Percentiles rank a stretch among this genome's conserved stretches.
These are phyloP conservation scores for Cylindrotheca closterium DNA, from an alignment of 108 stramenopile genomes.

Conservation along the genomic window DNA sequence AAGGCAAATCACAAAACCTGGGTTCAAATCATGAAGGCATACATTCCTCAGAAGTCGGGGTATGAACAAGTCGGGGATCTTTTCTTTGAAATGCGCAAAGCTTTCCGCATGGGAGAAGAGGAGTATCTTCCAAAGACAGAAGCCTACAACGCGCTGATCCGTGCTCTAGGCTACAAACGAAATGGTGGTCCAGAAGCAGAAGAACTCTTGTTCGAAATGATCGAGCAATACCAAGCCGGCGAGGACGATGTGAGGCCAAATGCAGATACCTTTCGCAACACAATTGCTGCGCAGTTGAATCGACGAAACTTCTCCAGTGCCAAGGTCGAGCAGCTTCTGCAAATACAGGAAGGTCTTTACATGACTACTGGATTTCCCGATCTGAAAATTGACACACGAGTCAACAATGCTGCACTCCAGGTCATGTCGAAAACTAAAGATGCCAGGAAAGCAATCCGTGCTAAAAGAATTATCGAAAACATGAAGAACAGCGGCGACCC, in stretches of 20 bases:
- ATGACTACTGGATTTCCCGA: slow-evolving; percentile 21
- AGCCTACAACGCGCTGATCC: slow-evolving; percentile 41
- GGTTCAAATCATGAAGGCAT: slow-evolving; percentile 46
- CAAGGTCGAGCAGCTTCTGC: slow-evolving; percentile 42
- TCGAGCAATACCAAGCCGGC: slow-evolving; percentile 39
- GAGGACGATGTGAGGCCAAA: slow-evolving; percentile 56
- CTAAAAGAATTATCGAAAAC: slow-evolving; percentile 34
- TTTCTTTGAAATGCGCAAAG: slow-evolving; percentile 32
- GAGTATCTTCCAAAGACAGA: slow-evolving; percentile 32
- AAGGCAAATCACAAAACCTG: slow-evolving; percentile 40
- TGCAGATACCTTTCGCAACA: slow-evolving; percentile 31
- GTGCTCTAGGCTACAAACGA: slow-evolving; percentile 9
- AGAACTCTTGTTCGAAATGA: slow-evolving; percentile 44
- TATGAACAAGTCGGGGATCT: slow-evolving; percentile 17
- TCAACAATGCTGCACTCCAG: slow-evolving; percentile 49
- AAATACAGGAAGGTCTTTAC: slow-evolving; percentile 33
- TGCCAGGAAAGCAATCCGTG: slow-evolving; percentile 51
- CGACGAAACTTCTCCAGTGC: slow-evolving; percentile 5
- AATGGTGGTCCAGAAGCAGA: slow-evolving; percentile 36
- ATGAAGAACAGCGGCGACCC: slow-evolving; percentile 36
- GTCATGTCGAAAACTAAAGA: slow-evolving; percentile 43
- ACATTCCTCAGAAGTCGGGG: neutral
- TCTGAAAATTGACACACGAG: slow-evolving; percentile 14
- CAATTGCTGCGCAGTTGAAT: slow-evolving; percentile 10
- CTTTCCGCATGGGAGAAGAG: slow-evolving; percentile 24